Conservation (phyloP, 768 basidiomycete species). For the Favolaschia claudopus region DNA sequence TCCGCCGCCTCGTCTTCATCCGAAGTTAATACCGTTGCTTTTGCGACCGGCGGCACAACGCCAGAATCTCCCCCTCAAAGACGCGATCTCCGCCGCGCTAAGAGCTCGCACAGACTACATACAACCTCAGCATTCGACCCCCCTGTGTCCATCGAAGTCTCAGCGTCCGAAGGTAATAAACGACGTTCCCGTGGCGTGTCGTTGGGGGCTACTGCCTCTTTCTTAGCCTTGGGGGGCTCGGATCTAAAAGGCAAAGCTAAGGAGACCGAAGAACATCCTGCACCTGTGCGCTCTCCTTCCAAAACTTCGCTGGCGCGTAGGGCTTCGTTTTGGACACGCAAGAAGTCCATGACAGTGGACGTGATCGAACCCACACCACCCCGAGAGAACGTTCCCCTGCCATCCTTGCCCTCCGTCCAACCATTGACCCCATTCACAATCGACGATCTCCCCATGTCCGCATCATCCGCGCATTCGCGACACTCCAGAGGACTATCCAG, state of each 20-base stretch:
- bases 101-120: constrained; percentile 58
- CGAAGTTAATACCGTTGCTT: constrained; percentile 59
- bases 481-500: constrained; percentile 48
- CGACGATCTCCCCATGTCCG: constrained; percentile 21
- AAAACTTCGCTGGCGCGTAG: constrained; percentile 59
- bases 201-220: constrained; percentile 51
- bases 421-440: constrained; percentile 48
- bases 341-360: constrained; percentile 41
- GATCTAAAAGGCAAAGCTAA: constrained; percentile 57
- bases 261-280: constrained; percentile 39
- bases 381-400: constrained; percentile 34
- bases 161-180: constrained; percentile 22
- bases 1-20: constrained; percentile 50
- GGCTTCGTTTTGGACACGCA: constrained; percentile 74
- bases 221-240: constrained; percentile 43
- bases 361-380: constrained; percentile 40
- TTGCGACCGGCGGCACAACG: constrained; percentile 36
- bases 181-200: constrained; percentile 64
- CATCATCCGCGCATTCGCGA: constrained; percentile 29
- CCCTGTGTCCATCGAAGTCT: constrained; percentile 10
- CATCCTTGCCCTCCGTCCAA: constrained; percentile 45
- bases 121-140: constrained; percentile 32
- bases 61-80: constrained; percentile 23
- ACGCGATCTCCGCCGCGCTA: constrained; percentile 52
- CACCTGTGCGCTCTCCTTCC: constrained; percentile 31